These are phyloP conservation scores for Trypanosoma congolense DNA, from an alignment of 208 protist species.

Conservation along the genomic window DNA sequence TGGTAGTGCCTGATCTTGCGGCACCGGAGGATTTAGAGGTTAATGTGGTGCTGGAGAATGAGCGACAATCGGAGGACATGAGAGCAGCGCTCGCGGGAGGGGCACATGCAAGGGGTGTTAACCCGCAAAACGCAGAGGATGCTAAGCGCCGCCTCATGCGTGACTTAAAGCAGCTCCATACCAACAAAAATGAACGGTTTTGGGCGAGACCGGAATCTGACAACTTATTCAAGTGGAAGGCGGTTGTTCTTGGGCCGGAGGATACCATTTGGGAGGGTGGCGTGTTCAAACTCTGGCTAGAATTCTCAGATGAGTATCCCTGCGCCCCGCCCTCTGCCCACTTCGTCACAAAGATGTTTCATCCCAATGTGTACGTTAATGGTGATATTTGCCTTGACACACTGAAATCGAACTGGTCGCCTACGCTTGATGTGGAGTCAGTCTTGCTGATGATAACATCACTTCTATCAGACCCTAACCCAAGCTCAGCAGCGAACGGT, in stretches of 20 bases:
- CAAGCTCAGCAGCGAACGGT: conserved; percentile 98
- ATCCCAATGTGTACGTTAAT: conserved; percentile 99
- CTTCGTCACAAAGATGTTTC: conserved; percentile 98
- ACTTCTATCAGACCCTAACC: conserved; percentile 99
- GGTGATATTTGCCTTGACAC: conserved; percentile 99
- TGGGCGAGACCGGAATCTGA: conserved; percentile 59
- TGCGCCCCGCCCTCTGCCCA: conserved; percentile 95
- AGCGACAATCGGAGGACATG: too few species aligned
- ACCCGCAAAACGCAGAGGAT: conserved; percentile 31
- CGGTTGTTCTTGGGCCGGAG: conserved; percentile 75
- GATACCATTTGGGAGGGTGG: conserved; percentile 86
- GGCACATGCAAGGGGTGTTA: not conserved
- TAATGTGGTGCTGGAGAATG: too few species aligned
- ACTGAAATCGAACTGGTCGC: conserved; percentile 97
- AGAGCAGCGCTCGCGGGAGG: too few species aligned
- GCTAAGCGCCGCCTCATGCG: conserved; percentile 72
- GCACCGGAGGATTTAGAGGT: too few species aligned
- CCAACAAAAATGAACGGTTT: conserved; percentile 36
- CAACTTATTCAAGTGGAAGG: conserved; percentile 82
- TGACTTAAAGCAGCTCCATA: conserved; percentile 49
- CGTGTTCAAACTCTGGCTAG: conserved; percentile 74
- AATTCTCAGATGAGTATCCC: conserved; percentile 83
- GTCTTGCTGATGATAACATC: conserved; percentile 99
- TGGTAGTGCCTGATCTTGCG: too few species aligned
- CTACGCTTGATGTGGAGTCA: conserved; percentile 97